Evolutionary conservation across 345 rosid species (phyloP).

Genomic region (Gossypium arboreum): DNA sequence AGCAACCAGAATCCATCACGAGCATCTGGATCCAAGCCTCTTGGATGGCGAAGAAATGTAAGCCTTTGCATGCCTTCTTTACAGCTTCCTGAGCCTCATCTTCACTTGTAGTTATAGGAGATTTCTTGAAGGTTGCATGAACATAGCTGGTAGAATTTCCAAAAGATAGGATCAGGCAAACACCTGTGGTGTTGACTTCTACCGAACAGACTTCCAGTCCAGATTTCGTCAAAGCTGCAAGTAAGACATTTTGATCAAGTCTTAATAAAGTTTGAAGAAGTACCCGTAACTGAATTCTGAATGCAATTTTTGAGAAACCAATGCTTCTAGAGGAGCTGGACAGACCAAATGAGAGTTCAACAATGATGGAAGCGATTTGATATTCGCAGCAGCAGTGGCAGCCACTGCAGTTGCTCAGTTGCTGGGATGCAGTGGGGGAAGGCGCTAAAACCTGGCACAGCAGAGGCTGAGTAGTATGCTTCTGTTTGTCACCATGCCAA

Average conservation of each 20-base stretch:
- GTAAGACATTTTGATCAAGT: neutral
- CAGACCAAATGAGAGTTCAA: constrained; percentile 16
- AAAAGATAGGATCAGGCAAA: constrained; percentile 59
- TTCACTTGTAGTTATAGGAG: constrained; percentile 60
- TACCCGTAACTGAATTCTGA: neutral
- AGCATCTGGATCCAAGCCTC: constrained; percentile 76
- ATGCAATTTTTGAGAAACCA: neutral
- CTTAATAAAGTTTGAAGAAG: neutral
- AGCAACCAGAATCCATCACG: constrained; percentile 92
- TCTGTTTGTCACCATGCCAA: constrained; percentile 55
- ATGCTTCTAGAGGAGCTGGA: constrained; percentile 13
- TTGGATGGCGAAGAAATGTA: constrained; percentile 88
- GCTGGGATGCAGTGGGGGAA: constrained; percentile 41
- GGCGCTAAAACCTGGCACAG: constrained; percentile 33
- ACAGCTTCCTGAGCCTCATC: constrained; percentile 94
- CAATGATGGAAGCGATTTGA: constrained; percentile 55
- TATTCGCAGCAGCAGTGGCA: constrained; percentile 36
- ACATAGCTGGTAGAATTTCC: constrained; percentile 68
- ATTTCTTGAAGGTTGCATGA: constrained; percentile 68
- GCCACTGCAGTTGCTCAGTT: constrained; percentile 34
- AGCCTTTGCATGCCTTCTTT: constrained; percentile 69
- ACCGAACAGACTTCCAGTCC: constrained; percentile 77
- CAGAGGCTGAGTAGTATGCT: constrained; percentile 43
- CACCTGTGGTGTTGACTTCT: constrained; percentile 49
- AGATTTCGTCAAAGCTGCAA: constrained; percentile 76